Base-by-base conservation (phyloP, 371 early-diverging fungal species). In the Mucor mucedo region DNA sequence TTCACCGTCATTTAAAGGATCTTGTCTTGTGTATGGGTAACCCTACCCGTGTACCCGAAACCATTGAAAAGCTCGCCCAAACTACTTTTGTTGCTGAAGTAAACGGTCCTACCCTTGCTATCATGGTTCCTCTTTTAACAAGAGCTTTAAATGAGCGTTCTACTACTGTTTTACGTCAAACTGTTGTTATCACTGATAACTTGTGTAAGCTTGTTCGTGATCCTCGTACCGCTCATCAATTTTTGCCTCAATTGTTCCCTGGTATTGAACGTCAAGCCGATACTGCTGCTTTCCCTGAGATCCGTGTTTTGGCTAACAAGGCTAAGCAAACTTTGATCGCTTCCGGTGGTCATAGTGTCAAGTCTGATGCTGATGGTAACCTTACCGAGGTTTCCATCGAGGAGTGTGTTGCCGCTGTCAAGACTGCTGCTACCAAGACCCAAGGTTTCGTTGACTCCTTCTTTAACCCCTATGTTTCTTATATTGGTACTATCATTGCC, bases 71-170 rank as follows among this genome's bases (percentile, higher is more conserved):
- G 65, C 76, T 93, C 27, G 87, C 90, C 1, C 84, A 86, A 42
- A 91, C 91, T 16, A 93, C 93, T 27, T 92, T 92, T 73, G 92
- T 93, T 16, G 88, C 89, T 48, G 88, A 87, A 68, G 92, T 93
- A 66, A 87, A 86, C 58, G 90, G 88, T 39, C 91, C 92, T 28
- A 87, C 91, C 16, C 81, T 93, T 39, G 91, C 93, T 66, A 87
- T 93, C 65, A 87, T 91, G 87, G 89, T 89, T 4, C 88, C 88
- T 13, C 79, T 87, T 11, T 68, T 88, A 53, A 80, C 81, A 52
- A 84, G 88, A 76, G 88, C 84, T n/a, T 57, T 88, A 53, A 82
- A 84, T 59, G 85, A 85, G 66, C 84, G 85, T 16, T 82, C 84
- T 0, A 78, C 85, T 39, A 64, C 78, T 11, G 58, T 85, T 27